phyloP scores from a whole-genome alignment of 805 yeast species.

The Saccharomycopsis amapae region DNA sequence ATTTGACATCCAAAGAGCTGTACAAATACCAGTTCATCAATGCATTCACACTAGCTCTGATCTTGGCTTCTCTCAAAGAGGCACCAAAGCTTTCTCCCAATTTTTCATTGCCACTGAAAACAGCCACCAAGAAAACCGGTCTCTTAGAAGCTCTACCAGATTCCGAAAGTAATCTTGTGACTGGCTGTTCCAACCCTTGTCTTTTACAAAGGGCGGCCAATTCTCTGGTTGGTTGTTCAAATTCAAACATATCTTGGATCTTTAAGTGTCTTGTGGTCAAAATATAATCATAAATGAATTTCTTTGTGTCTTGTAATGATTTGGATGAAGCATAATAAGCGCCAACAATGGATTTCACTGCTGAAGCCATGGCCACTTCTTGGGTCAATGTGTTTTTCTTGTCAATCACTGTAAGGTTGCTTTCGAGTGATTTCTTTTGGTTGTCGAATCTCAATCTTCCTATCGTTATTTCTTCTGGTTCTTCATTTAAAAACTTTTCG shows the following conservation, averaged over 20 bases:
- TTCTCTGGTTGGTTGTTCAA: constrained; percentile 81
- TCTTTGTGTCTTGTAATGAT: constrained; percentile 56
- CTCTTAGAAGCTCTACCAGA: constrained; percentile 82
- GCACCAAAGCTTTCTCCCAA: constrained; percentile 94
- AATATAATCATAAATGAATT: constrained; percentile 67
- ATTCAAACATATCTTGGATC: constrained; percentile 64
- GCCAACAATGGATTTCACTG: constrained; percentile 77
- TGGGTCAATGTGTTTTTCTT: constrained; percentile 4
- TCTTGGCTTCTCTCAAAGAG: constrained; percentile 83
- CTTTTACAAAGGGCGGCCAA: constrained; percentile 69
- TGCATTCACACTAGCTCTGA: constrained; percentile 86
- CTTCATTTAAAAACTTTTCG: constrained; percentile 61
- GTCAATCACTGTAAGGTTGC: constrained; percentile 4
- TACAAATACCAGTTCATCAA: constrained; percentile 89
- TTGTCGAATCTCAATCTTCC: constrained; percentile 57
- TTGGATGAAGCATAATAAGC: constrained; percentile 67
- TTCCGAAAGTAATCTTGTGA: constrained; percentile 80
- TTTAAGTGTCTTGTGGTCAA: constrained; percentile 71
- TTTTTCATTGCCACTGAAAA: constrained; percentile 73
- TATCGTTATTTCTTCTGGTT: constrained; percentile 55
- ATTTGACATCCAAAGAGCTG: constrained; percentile 58
- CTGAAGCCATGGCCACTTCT: constrained; percentile 43
- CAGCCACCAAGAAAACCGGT: constrained; percentile 88
- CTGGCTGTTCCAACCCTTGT: constrained; percentile 66
- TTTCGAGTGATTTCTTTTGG: constrained; percentile 21